phyloP scores from a whole-genome alignment of 768 basidiomycete genomes.

The Lanmaoa pseudosensibilis region DNA sequence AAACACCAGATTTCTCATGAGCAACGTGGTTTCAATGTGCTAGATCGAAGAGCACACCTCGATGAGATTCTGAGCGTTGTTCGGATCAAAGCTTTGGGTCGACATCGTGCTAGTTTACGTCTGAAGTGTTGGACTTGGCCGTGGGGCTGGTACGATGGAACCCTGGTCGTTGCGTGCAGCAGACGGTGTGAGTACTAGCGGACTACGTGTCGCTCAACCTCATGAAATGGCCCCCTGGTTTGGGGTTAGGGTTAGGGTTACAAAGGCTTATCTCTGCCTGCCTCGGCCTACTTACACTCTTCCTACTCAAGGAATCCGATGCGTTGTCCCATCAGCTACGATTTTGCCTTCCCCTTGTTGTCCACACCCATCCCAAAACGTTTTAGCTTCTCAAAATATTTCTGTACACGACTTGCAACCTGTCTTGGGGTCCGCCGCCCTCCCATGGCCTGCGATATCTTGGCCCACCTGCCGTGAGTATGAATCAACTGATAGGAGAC shows the following conservation, averaged over 20 bases:
- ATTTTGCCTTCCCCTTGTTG: conserved; percentile 24
- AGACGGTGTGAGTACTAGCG: background rate
- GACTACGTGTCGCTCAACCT: background rate
- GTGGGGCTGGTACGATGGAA: background rate
- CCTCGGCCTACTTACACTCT: too few species aligned
- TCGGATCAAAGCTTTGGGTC: conserved; percentile 69
- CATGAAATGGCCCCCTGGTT: background rate
- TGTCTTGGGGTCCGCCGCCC: conserved; percentile 76
- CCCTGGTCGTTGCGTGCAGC: background rate
- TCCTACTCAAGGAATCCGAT: background rate
- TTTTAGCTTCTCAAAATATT: conserved; percentile 84
- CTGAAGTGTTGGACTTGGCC: background rate
- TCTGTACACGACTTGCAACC: conserved; percentile 87
- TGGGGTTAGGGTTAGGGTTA: conserved; percentile 32
- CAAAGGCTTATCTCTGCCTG: background rate
- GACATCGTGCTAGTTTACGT: conserved; percentile 42
- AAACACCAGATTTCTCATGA: conserved; percentile 12
- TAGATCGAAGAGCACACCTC: conserved; percentile 56
- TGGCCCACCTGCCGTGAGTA: conserved; percentile 57
- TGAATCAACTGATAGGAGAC: conserved; percentile 10
- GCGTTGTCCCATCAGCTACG: conserved; percentile 4
- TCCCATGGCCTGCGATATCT: conserved; percentile 80
- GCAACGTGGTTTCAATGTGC: conserved; percentile 23
- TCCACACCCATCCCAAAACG: conserved; percentile 60
- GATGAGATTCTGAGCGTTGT: conserved; percentile 86